These are phyloP conservation scores for Raffaelea albimanens DNA, from an alignment of 2,329 filamentous ascomycete genomes.

Conservation along the genomic window DNA sequence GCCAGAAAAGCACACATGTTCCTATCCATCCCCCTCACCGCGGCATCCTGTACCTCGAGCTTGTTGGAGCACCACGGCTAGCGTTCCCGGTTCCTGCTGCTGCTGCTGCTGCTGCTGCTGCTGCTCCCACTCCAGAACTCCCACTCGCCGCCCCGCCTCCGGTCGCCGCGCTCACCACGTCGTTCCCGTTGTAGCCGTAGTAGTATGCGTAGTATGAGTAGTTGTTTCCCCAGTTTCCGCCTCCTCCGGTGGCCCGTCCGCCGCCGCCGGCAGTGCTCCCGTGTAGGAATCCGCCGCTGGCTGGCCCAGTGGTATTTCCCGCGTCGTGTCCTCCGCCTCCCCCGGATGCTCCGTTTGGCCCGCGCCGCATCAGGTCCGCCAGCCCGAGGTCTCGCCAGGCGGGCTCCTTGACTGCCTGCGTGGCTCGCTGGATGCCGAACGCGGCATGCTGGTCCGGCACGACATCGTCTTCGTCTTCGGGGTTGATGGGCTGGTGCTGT, in stretches of 20 bases:
- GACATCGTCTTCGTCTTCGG: slow-evolving; percentile 81
- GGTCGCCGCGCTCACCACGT: neutral
- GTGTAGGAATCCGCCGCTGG: neutral
- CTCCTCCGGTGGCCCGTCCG: neutral
- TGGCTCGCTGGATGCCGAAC: slow-evolving; percentile 76
- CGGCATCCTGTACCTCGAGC: slow-evolving; percentile 11
- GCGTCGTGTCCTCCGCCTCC: slow-evolving; percentile 11
- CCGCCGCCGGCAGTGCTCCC: slow-evolving; percentile 1
- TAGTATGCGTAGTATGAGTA: slow-evolving; percentile 20
- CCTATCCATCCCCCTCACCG: too few relatives aligned
- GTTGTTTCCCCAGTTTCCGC: slow-evolving; percentile 20
- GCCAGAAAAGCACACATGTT: too few relatives aligned
- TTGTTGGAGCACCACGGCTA: slow-evolving; percentile 3
- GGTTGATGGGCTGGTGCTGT: slow-evolving; percentile 72
- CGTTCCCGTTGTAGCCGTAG: slow-evolving; percentile 13
- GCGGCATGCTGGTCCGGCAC: slow-evolving; percentile 83
- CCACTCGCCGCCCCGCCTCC: neutral
- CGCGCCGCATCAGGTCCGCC: slow-evolving; percentile 58
- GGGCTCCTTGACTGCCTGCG: slow-evolving; percentile 59
- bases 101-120: slow-evolving; percentile 7
- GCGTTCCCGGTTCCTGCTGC: slow-evolving; percentile 7
- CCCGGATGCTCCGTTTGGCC: slow-evolving; percentile 27
- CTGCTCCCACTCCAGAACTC: slow-evolving; percentile 3
- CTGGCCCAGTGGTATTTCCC: too few relatives aligned
- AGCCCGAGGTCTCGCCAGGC: slow-evolving; percentile 74